These are phyloP conservation scores for Tricholoma bakamatsutake DNA, from an alignment of 768 basidiomycete species.

Conservation along the genomic window DNA sequence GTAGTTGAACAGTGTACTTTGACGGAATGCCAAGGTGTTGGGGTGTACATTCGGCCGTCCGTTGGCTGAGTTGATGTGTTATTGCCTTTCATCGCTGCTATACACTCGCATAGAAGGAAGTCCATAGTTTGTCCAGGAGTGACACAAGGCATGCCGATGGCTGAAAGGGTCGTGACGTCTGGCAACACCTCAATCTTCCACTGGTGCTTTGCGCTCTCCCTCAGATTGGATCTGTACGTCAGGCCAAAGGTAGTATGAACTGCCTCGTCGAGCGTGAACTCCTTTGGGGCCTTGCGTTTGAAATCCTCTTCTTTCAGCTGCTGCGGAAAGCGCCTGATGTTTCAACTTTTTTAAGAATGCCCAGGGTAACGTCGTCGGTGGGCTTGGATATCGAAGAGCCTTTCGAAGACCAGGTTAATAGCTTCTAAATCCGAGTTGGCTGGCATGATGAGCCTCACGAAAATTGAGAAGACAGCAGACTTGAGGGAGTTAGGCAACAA, in stretches of 20 bases:
- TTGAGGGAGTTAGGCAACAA: too few relatives aligned
- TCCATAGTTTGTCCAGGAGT: neutral
- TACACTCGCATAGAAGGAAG: neutral
- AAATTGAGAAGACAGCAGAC: too few relatives aligned
- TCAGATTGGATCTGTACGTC: neutral
- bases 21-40: slow-evolving; percentile 13
- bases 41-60: slow-evolving; percentile 7
- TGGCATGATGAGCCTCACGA: neutral
- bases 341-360: neutral
- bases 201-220: neutral
- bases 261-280: slow-evolving; percentile 2
- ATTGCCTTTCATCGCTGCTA: neutral
- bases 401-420: neutral
- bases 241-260: slow-evolving; percentile 4
- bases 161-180: slow-evolving; percentile 5
- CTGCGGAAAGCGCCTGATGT: neutral
- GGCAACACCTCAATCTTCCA: slow-evolving; percentile 6
- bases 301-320: neutral
- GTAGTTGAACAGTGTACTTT: slow-evolving; percentile 13
- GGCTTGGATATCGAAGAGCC: neutral
- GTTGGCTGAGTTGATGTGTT: neutral
- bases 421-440: neutral
- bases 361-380: neutral
- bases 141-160: slow-evolving; percentile 8
- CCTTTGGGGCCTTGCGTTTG: slow-evolving; percentile 3